Conservation (phyloP, 176 grass and related monocot genomes). For the Avena insularis region DNA sequence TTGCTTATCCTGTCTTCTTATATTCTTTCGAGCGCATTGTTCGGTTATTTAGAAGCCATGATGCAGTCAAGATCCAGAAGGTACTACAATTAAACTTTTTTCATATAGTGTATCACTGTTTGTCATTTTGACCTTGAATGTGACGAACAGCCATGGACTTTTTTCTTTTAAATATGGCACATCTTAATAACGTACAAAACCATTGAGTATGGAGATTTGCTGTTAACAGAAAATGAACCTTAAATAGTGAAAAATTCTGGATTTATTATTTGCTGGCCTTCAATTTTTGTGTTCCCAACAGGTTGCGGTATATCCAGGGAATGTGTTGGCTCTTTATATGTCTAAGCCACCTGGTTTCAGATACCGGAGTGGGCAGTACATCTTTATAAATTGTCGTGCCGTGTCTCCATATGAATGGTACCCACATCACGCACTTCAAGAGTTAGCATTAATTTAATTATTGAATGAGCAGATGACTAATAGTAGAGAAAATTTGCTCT, state of each 20-base stretch:
- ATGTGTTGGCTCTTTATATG: slow-evolving; percentile 87
- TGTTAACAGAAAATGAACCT: not conserved
- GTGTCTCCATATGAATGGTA: slow-evolving; percentile 98
- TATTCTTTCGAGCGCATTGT: slow-evolving; percentile 76
- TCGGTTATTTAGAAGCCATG: slow-evolving; percentile 79
- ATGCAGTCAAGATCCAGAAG: slow-evolving; percentile 82
- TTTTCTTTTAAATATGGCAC: not conserved
- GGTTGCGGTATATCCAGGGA: slow-evolving; percentile 90
- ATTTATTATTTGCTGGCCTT: not conserved
- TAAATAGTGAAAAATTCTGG: not conserved
- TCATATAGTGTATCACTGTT: slow-evolving; percentile 4
- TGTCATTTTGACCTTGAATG: slow-evolving; percentile 30
- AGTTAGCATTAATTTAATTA: slow-evolving; percentile 7
- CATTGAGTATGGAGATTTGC: not conserved
- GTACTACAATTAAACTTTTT: slow-evolving; percentile 39
- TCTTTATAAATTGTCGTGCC: slow-evolving; percentile 75
- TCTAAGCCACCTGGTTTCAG: slow-evolving; percentile 90
- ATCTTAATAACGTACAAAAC: not conserved
- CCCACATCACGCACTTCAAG: slow-evolving; percentile 8
- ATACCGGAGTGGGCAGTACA: slow-evolving; percentile 90
- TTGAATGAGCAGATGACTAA: slow-evolving; percentile 27
- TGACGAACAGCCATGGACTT: not conserved
- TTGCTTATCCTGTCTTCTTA: slow-evolving; percentile 77
- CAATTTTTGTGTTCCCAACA: slow-evolving; percentile 37
- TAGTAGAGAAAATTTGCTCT: slow-evolving; percentile 27